A percentile compares a stretch with the other conserved stretches of the same genome.
These are phyloP conservation scores for Gyrodon lividus DNA, from an alignment of 768 basidiomycete genomes.

Conservation along the genomic window DNA sequence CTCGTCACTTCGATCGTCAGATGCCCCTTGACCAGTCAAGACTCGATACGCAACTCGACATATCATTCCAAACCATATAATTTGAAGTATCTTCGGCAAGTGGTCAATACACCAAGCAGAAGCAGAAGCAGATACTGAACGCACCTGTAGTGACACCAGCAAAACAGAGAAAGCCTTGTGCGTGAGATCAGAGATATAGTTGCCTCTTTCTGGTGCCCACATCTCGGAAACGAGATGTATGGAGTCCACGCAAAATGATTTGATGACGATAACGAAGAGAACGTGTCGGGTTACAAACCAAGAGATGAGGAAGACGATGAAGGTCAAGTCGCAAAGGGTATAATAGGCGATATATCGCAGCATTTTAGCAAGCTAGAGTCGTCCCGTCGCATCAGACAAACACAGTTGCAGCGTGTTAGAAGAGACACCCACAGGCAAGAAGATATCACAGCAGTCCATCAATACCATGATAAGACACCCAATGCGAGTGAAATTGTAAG, in stretches of 20 bases:
- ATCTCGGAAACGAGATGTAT: constrained; percentile 45
- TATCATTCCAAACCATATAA: constrained; percentile 87
- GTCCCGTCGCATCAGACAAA: constrained; percentile 5
- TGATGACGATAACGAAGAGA: constrained; percentile 72
- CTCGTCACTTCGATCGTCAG: constrained; percentile 85
- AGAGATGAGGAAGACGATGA: constrained; percentile 79
- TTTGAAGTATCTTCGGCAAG: constrained; percentile 59
- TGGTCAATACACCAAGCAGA: constrained; percentile 5
- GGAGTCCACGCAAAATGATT: constrained; percentile 53
- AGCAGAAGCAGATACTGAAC: neutral
- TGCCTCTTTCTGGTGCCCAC: constrained; percentile 60
- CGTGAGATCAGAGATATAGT: constrained; percentile 49
- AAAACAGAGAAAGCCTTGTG: constrained; percentile 51
- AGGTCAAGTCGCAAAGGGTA: constrained; percentile 67
- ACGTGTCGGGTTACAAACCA: constrained; percentile 92
- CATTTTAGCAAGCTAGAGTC: constrained; percentile 85
- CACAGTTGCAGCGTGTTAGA: neutral
- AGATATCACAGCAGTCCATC: constrained; percentile 94
- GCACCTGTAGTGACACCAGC: constrained; percentile 63
- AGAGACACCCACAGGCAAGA: constrained; percentile 70
- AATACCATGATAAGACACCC: constrained; percentile 88
- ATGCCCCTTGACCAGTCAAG: constrained; percentile 68
- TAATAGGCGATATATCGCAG: constrained; percentile 75
- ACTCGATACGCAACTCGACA: constrained; percentile 81
- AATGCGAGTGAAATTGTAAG: constrained; percentile 80